A percentile compares a stretch with the other conserved stretches of the same genome.
phyloP scores from a whole-genome alignment of 2,329 filamentous ascomycete genomes.

The Teratosphaeria viscida region DNA sequence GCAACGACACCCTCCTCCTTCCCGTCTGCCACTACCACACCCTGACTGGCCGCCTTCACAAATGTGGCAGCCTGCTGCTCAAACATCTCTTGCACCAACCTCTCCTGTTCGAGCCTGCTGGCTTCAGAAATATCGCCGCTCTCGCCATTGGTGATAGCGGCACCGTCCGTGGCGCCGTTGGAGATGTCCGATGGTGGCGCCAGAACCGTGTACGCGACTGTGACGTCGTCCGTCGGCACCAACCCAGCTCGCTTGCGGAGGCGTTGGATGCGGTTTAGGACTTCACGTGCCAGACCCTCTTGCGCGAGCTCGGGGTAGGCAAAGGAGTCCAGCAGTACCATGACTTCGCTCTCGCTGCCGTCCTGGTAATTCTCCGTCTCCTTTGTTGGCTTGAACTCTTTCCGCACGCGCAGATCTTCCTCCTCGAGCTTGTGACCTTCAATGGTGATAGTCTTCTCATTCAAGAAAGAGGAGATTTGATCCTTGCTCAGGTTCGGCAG shows the following conservation, averaged over 20 bases:
- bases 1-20: conserved; percentile 47
- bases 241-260: conserved; percentile 89
- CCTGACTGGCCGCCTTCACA: conserved; percentile 24
- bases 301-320: conserved; percentile 76
- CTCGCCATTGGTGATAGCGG: conserved; percentile 7
- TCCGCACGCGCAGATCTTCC: conserved; percentile 73
- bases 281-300: conserved; percentile 81
- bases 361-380: conserved; percentile 67
- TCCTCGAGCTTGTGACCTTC: conserved; percentile 75
- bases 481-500: conserved; percentile 68
- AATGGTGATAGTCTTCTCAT: conserved; percentile 63
- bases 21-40: conserved; percentile 12
- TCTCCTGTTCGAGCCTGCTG: conserved; percentile 21
- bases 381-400: conserved; percentile 64
- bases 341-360: conserved; percentile 79
- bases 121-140: conserved; percentile 16
- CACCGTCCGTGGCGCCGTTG: conserved; percentile 37
- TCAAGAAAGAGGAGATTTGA: conserved; percentile 69
- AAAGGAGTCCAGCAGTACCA: conserved; percentile 79
- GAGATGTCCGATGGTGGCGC: conserved; percentile 25
- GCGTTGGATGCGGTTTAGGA: conserved; percentile 86
- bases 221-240: conserved; percentile 83
- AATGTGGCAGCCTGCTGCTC: conserved; percentile 24
- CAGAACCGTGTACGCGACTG: conserved; percentile 82
- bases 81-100: conserved; percentile 27